These are phyloP conservation scores for Eimeria necatrix DNA, from an alignment of 169 alveolate species.

Conservation along the genomic window DNA sequence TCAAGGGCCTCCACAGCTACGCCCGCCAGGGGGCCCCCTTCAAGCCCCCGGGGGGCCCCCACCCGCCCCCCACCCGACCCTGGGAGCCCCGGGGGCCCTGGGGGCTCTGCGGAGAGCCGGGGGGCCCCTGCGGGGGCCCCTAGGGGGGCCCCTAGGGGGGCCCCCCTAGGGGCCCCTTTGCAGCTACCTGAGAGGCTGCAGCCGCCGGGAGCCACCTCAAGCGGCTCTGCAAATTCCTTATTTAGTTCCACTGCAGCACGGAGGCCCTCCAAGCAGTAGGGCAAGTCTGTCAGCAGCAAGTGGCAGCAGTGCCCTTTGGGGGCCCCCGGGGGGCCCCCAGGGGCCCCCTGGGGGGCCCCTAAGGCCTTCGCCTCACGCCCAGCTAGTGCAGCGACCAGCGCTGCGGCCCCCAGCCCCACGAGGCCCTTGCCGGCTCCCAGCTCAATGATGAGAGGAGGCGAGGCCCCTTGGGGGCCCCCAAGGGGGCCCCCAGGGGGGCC, in stretches of 20 bases:
- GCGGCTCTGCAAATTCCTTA: not conserved
- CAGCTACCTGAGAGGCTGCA: not conserved
- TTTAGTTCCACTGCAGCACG: slow-evolving; percentile 17
- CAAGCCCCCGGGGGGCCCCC: slow-evolving; percentile 1
- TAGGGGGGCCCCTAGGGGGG: slow-evolving; percentile 8
- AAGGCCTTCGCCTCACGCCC: not conserved
- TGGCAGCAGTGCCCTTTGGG: not conserved
- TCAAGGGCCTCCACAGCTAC: slow-evolving; percentile 60
- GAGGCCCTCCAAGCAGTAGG: slow-evolving; percentile 24
- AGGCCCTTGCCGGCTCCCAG: slow-evolving; percentile 61
- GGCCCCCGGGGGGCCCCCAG: slow-evolving; percentile 12
- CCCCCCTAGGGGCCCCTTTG: not conserved
- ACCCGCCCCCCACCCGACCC: too few relatives aligned
- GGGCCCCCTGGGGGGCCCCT: slow-evolving; percentile 1
- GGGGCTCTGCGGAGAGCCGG: not conserved
- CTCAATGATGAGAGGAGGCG: slow-evolving; percentile 18
- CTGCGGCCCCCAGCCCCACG: slow-evolving; percentile 54
- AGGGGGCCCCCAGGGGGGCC: not conserved
- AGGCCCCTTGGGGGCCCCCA: slow-evolving; percentile 1
- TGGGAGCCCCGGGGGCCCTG: not conserved
- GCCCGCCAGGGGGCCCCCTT: not conserved
- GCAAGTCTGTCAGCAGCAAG: slow-evolving; percentile 21
- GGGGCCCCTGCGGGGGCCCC: not conserved
- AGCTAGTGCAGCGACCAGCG: not conserved
- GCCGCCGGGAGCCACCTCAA: too few relatives aligned